phyloP scores from a whole-genome alignment of 177 flowering plant genomes.

The Vitis hybrid region DNA sequence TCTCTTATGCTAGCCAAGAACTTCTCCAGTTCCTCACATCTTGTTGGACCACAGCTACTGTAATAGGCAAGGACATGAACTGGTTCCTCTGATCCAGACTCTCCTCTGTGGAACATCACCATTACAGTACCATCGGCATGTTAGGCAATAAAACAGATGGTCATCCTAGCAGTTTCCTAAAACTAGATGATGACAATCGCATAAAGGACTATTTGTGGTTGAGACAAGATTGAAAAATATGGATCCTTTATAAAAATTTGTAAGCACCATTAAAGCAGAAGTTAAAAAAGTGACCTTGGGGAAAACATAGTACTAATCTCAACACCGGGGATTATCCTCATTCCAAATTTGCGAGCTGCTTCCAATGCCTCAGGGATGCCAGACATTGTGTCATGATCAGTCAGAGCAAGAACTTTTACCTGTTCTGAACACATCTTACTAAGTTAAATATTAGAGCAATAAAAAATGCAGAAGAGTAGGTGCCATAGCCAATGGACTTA shows the following conservation, averaged over 20 bases:
- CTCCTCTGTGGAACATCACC: slow-evolving; percentile 37
- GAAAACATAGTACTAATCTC: slow-evolving; percentile 82
- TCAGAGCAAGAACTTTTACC: slow-evolving; percentile 93
- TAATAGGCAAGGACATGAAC: slow-evolving; percentile 94
- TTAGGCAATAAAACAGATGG: not conserved
- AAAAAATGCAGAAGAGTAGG: not conserved
- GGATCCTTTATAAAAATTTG: not conserved
- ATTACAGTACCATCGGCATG: not conserved
- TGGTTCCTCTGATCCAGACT: slow-evolving; percentile 65
- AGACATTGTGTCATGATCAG: slow-evolving; percentile 95
- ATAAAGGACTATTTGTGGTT: not conserved
- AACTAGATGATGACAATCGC: not conserved
- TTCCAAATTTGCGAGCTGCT: slow-evolving; percentile 74
- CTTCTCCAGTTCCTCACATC: slow-evolving; percentile 56
- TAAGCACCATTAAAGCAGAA: not conserved
- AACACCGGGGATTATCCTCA: slow-evolving; percentile 92
- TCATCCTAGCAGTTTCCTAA: too few relatives aligned
- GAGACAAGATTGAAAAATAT: not conserved
- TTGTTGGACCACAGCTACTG: slow-evolving; percentile 79
- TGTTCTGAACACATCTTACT: slow-evolving; percentile 48
- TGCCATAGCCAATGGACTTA: not conserved
- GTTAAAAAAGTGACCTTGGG: slow-evolving; percentile 35
- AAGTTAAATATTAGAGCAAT: slow-evolving; percentile 9
- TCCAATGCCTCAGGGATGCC: slow-evolving; percentile 94
- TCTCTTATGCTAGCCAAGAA: slow-evolving; percentile 72